A percentile compares a stretch with the other conserved stretches of the same genome.
phyloP scores from a whole-genome alignment of 148 eudicot species.

The Drosera capensis region DNA sequence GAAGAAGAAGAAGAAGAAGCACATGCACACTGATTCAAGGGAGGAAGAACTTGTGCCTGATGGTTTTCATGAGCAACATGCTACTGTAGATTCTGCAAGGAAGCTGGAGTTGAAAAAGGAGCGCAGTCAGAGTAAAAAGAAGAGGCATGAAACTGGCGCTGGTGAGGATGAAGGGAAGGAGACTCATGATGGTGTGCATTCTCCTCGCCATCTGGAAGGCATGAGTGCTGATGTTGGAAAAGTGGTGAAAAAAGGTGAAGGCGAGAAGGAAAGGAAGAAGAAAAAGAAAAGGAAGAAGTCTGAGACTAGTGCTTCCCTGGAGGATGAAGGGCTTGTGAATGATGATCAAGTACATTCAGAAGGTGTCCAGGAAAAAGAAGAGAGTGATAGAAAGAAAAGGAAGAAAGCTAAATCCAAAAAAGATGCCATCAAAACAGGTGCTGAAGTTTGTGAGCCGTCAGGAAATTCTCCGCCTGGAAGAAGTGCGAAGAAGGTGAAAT shows the following conservation, averaged over 20 bases:
- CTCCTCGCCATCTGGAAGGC: too few relatives aligned
- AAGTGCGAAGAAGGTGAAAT: conserved; percentile 17
- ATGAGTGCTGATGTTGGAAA: background rate
- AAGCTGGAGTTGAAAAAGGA: background rate
- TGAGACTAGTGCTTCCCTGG: background rate
- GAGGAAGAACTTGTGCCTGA: background rate
- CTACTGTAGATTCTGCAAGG: background rate
- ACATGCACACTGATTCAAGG: background rate
- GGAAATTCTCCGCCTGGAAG: conserved; percentile 3
- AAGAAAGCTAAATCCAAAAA: background rate
- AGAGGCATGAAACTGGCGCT: background rate
- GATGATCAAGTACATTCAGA: background rate
- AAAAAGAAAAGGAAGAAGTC: background rate
- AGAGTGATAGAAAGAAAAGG: background rate
- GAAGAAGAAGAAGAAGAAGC: background rate
- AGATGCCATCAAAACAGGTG: background rate
- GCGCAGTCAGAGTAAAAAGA: background rate
- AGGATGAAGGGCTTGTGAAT: background rate
- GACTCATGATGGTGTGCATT: too few relatives aligned
- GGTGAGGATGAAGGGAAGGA: too few relatives aligned
- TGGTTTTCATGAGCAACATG: background rate
- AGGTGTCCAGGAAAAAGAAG: background rate
- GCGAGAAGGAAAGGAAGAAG: background rate
- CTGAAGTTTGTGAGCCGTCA: conserved; percentile 5
- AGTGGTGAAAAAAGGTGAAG: background rate